A percentile compares a stretch with the other conserved stretches of the same genome.
These are phyloP conservation scores for Entomortierella lignicola DNA, from an alignment of 192 early-diverging fungal genomes.

Conservation along the genomic window DNA sequence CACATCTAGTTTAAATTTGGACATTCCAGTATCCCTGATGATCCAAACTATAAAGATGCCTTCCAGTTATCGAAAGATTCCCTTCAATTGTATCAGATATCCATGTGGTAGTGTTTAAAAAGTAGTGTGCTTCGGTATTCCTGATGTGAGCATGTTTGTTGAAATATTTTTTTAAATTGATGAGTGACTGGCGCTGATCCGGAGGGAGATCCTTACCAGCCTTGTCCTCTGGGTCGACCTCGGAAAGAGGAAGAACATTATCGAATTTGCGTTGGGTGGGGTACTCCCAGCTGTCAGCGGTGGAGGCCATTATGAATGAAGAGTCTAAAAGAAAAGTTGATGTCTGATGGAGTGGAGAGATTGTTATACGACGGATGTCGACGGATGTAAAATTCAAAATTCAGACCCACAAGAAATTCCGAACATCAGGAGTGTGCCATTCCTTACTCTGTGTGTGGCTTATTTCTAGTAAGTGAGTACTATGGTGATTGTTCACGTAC, in stretches of 20 bases:
- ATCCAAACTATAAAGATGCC: too few relatives aligned
- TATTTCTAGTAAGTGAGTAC: too few relatives aligned
- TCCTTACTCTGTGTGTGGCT: not conserved
- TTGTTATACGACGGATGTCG: not conserved
- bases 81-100: too few relatives aligned
- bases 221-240: constrained; percentile 54
- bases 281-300: constrained; percentile 56
- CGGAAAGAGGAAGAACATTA: constrained; percentile 43
- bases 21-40: too few relatives aligned
- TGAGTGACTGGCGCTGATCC: not conserved
- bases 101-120: too few relatives aligned
- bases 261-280: constrained; percentile 55
- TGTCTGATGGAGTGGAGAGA: constrained; percentile 25
- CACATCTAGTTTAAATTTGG: too few relatives aligned
- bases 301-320: constrained; percentile 29
- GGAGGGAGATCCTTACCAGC: constrained; percentile 35
- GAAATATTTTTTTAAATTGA: too few relatives aligned
- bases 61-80: too few relatives aligned
- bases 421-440: not conserved
- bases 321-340: not conserved
- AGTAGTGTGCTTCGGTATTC: too few relatives aligned
- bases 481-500: not conserved
- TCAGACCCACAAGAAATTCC: too few relatives aligned
- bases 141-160: too few relatives aligned
- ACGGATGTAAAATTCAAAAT: constrained; percentile 5